Evolutionary conservation across 1,284 basidiomycete genomes (phyloP), one percentile per base, ranked within the genome.

Genomic region (Marasmius tenuissimus): DNA sequence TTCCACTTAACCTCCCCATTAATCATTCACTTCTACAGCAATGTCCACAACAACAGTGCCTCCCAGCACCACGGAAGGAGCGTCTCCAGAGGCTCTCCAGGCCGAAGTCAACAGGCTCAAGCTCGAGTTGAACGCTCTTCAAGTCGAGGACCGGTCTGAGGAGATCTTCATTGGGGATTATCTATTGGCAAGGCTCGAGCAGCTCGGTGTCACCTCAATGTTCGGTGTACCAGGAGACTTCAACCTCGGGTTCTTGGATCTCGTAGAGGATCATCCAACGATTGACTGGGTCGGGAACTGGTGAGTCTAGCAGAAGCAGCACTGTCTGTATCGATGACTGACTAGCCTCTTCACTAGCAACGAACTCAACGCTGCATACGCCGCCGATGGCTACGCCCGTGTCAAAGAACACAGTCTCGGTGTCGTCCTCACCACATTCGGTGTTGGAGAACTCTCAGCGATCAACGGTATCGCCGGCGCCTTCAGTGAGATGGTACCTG

Each of bases 171-270:
- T 94, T 58, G 85, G 87, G 5, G 74, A 85, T 56, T 95, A 94
- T 71, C 82, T 95, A 59, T 81, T 94, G 55, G 77, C 86, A 49
- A 79, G 93, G 61, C 78, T 93, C 48, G 83, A 80, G 12, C 90
- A 93, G 69, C 80, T 92, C 55, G 82, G 81, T 38, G 86, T 90
- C 60, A 84, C 79, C 85, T 81, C 81, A 55, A 84, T 96, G 77
- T 96, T 96, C 66, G 95, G 95, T 39, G 86, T 96, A 0, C 94
- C 95, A 5, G 95, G 96, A 47, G 96, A 97, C 76, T 98, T 95
- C 75, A 97, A 97, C 74, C 85, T 97, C 52, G 91, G 86, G 63
- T 88, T 91, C 72, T 70, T 90, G 72, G 95, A 98, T 74, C 85
- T 92, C 60, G 83, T 97, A 63, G 96, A 98, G 75, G 89, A 92